Evolutionary conservation across 2,329 filamentous ascomycete species (phyloP).

Genomic region (Aspergillus melleus): DNA sequence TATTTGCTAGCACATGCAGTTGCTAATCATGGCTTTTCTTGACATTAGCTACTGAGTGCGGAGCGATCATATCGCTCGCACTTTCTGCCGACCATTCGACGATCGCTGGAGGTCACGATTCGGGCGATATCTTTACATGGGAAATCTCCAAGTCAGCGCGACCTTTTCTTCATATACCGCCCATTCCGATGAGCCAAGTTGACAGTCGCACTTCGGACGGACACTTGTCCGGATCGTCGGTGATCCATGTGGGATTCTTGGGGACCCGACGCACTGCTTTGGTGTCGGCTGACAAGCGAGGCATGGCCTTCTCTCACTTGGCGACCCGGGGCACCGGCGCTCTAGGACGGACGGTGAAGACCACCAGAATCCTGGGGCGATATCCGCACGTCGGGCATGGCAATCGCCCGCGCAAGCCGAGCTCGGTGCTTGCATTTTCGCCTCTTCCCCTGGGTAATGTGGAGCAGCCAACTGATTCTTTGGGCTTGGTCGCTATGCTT

Average conservation of each 20-base stretch:
- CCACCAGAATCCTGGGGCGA: conserved; percentile 83
- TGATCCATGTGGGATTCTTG: conserved; percentile 91
- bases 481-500: conserved; percentile 91
- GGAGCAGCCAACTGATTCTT: conserved; percentile 78
- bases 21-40: neutral
- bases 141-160: conserved; percentile 78
- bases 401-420: conserved; percentile 77
- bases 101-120: conserved; percentile 83
- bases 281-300: conserved; percentile 89
- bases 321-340: conserved; percentile 88
- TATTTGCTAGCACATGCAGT: neutral
- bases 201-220: conserved; percentile 73
- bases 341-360: conserved; percentile 82
- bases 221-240: conserved; percentile 72
- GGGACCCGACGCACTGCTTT: conserved; percentile 91
- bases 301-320: conserved; percentile 98
- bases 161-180: conserved; percentile 84
- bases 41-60: conserved; percentile 77
- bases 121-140: conserved; percentile 95
- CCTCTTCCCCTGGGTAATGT: conserved; percentile 91
- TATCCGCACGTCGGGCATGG: conserved; percentile 71
- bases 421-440: conserved; percentile 89
- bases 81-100: conserved; percentile 93
- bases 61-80: conserved; percentile 80
- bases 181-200: conserved; percentile 66